Percentiles rank a stretch among this genome's conserved stretches.
These are phyloP conservation scores for Jaapia argillacea DNA, from an alignment of 768 basidiomycete genomes.

Conservation along the genomic window DNA sequence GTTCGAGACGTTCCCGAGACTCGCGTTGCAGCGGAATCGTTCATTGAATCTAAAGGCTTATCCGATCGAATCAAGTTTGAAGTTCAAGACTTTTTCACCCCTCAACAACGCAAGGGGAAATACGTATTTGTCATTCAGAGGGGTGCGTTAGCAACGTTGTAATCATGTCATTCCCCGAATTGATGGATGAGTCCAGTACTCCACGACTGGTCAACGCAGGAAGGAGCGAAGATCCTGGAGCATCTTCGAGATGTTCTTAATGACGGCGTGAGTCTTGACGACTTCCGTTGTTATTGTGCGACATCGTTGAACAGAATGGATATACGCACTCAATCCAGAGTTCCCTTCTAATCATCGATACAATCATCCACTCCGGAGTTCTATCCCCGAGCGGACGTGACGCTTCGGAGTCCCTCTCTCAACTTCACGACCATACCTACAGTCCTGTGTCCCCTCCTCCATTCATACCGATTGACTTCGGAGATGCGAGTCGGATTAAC, in stretches of 20 bases:
- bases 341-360: constrained; percentile 26
- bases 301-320: background rate
- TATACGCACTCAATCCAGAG: constrained; percentile 19
- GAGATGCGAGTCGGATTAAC: constrained; percentile 26
- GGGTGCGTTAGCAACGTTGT: constrained; percentile 13
- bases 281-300: background rate
- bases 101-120: constrained; percentile 29
- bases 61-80: constrained; percentile 24
- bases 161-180: background rate
- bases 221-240: constrained; percentile 26
- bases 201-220: constrained; percentile 28
- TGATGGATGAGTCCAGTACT: constrained; percentile 19
- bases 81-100: constrained; percentile 28
- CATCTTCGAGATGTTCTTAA: constrained; percentile 26
- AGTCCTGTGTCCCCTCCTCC: constrained; percentile 24
- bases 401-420: constrained; percentile 19
- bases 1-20: constrained; percentile 29
- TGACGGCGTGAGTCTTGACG: constrained; percentile 18
- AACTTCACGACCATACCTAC: constrained; percentile 18
- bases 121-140: constrained; percentile 29
- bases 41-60: constrained; percentile 23
- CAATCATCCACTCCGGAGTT: constrained; percentile 24
- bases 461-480: constrained; percentile 28
- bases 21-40: constrained; percentile 22
- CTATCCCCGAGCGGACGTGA: constrained; percentile 19